These are phyloP conservation scores for Salix suchowensis DNA, from an alignment of 345 rosid genomes.

Conservation along the genomic window DNA sequence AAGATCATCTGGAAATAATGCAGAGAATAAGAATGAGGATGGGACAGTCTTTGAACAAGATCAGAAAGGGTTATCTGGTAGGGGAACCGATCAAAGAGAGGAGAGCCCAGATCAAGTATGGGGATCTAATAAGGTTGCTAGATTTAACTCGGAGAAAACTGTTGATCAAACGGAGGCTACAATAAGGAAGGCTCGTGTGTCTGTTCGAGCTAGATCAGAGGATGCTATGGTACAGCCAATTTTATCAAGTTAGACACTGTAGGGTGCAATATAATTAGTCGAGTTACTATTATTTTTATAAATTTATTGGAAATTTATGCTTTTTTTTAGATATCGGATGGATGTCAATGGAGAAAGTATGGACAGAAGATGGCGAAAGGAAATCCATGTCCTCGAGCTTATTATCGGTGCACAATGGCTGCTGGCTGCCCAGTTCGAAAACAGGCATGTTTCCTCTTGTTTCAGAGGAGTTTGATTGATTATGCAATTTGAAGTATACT, in stretches of 20 bases:
- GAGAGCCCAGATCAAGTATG: slow-evolving; percentile 42
- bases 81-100: slow-evolving; percentile 23
- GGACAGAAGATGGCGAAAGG: slow-evolving; percentile 84
- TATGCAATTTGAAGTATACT: background rate
- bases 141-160: slow-evolving; percentile 38
- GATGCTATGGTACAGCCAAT: slow-evolving; percentile 21
- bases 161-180: slow-evolving; percentile 64
- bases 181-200: slow-evolving; percentile 65
- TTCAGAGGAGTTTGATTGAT: background rate
- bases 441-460: slow-evolving; percentile 35
- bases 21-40: slow-evolving; percentile 10
- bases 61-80: slow-evolving; percentile 18
- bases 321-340: slow-evolving; percentile 50
- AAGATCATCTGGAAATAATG: slow-evolving; percentile 33
- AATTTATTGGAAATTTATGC: background rate
- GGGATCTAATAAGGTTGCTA: slow-evolving; percentile 40
- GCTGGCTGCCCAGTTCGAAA: slow-evolving; percentile 77
- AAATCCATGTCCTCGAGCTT: slow-evolving; percentile 78
- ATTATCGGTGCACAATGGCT: slow-evolving; percentile 76
- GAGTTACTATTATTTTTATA: background rate
- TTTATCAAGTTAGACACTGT: background rate
- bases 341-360: slow-evolving; percentile 77
- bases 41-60: slow-evolving; percentile 13
- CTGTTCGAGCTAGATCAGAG: slow-evolving; percentile 62
- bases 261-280: background rate